Evolutionary conservation across 371 early-diverging fungal species (phyloP).

Genomic region (Phascolomyces articulosus): DNA sequence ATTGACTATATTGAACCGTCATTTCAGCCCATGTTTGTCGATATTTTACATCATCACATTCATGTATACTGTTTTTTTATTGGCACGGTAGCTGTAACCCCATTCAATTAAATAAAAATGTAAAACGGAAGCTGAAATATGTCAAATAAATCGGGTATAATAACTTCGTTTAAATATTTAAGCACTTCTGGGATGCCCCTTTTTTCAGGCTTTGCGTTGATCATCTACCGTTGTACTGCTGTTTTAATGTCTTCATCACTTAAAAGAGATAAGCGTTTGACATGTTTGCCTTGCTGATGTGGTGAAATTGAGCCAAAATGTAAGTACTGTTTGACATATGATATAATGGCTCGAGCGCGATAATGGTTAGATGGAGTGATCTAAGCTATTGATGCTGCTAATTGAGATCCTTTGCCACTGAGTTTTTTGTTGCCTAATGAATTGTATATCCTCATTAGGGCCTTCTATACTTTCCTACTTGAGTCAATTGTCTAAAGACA

Average conservation of each 20-base stretch:
- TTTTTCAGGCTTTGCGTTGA: background rate
- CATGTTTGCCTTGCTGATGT: conserved; percentile 9
- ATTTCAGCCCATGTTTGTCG: conserved; percentile 1
- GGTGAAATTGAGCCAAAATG: background rate
- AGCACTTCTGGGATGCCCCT: background rate
- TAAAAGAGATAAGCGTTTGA: background rate
- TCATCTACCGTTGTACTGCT: background rate
- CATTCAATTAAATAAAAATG: conserved; percentile 6
- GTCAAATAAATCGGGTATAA: background rate
- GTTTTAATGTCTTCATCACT: conserved; percentile 6
- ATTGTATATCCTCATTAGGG: too few species aligned
- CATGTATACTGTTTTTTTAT: conserved; percentile 7
- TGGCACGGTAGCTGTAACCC: conserved; percentile 11
- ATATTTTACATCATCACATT: conserved; percentile 10
- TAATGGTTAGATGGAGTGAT: background rate
- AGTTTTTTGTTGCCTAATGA: too few species aligned
- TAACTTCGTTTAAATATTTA: background rate
- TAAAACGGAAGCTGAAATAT: background rate
- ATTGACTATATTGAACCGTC: background rate
- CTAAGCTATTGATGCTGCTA: too few species aligned
- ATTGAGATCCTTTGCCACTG: background rate
- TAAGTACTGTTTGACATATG: conserved; percentile 9
- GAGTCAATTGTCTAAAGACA: background rate
- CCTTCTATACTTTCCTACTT: too few species aligned
- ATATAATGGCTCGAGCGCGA: background rate